These are phyloP conservation scores for Hymenotorrendiella dingleyae DNA, from an alignment of 2,329 filamentous ascomycete genomes.

Conservation along the genomic window DNA sequence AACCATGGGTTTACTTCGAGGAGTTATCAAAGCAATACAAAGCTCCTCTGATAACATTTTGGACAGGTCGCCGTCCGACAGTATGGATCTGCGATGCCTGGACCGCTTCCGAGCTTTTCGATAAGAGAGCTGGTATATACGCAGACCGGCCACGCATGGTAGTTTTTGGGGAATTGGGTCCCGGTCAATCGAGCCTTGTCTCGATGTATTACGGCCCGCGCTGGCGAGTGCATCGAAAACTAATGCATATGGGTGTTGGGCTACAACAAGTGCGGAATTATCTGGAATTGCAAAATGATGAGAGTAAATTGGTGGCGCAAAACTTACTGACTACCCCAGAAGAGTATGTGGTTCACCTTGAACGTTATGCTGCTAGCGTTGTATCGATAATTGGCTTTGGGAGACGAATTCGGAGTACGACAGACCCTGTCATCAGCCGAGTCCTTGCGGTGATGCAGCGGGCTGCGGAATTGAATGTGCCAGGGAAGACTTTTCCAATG, in stretches of 20 bases:
- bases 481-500: slow-evolving; percentile 22
- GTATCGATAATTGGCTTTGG: slow-evolving; percentile 24
- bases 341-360: slow-evolving; percentile 18
- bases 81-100: slow-evolving; percentile 19
- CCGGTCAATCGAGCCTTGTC: slow-evolving; percentile 17
- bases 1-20: slow-evolving; percentile 23
- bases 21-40: slow-evolving; percentile 16
- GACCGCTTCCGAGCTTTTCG: slow-evolving; percentile 17
- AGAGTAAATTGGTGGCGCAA: slow-evolving; percentile 18
- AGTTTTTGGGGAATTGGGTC: slow-evolving; percentile 18
- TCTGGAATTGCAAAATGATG: slow-evolving; percentile 18
- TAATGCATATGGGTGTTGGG: slow-evolving; percentile 20
- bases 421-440: slow-evolving; percentile 19
- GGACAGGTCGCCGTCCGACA: slow-evolving; percentile 19
- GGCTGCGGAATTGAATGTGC: slow-evolving; percentile 21
- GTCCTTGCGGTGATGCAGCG: slow-evolving; percentile 21
- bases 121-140: slow-evolving; percentile 19
- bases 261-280: slow-evolving; percentile 21
- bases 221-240: slow-evolving; percentile 20
- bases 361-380: slow-evolving; percentile 20
- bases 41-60: slow-evolving; percentile 18
- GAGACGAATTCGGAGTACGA: slow-evolving; percentile 14
- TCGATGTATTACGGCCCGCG: slow-evolving; percentile 20
- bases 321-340: slow-evolving; percentile 17
- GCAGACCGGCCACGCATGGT: slow-evolving; percentile 19